phyloP scores from a whole-genome alignment of 1,284 basidiomycete species.

The Termitomyces sp. region DNA sequence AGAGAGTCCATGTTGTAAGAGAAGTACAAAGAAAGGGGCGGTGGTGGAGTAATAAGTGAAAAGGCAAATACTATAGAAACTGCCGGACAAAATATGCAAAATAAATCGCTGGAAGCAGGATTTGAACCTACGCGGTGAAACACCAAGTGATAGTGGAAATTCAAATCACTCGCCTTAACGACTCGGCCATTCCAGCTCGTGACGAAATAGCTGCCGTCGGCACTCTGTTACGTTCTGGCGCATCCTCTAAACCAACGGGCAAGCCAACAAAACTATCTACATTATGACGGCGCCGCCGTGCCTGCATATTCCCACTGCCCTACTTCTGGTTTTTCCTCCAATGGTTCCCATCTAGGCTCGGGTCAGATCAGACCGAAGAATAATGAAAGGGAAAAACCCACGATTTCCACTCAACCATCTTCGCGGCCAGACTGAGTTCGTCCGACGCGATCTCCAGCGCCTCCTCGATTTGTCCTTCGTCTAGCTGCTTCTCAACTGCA shows the following conservation, averaged over 20 bases:
- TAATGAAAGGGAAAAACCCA: constrained; percentile 36
- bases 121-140: constrained; percentile 47
- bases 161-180: constrained; percentile 78
- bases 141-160: constrained; percentile 58
- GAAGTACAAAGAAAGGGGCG: constrained; percentile 6
- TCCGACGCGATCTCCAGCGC: constrained; percentile 79
- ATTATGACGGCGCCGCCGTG: constrained; percentile 18
- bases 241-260: not conserved
- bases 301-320: constrained; percentile 88
- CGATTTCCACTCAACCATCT: constrained; percentile 96
- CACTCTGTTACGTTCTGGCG: not conserved
- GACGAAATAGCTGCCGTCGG: not conserved
- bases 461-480: constrained; percentile 81
- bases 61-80: not conserved
- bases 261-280: not conserved
- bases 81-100: constrained; percentile 20
- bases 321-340: constrained; percentile 74
- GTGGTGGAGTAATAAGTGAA: not conserved
- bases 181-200: constrained; percentile 73
- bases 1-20: constrained; percentile 75
- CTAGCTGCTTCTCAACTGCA: constrained; percentile 67
- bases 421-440: constrained; percentile 74
- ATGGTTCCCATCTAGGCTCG: constrained; percentile 72
- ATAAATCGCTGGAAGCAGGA: constrained; percentile 69
- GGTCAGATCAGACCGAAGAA: constrained; percentile 7